Conservation (phyloP, 148 eudicot genomes). For the Rhododendron henanense region DNA sequence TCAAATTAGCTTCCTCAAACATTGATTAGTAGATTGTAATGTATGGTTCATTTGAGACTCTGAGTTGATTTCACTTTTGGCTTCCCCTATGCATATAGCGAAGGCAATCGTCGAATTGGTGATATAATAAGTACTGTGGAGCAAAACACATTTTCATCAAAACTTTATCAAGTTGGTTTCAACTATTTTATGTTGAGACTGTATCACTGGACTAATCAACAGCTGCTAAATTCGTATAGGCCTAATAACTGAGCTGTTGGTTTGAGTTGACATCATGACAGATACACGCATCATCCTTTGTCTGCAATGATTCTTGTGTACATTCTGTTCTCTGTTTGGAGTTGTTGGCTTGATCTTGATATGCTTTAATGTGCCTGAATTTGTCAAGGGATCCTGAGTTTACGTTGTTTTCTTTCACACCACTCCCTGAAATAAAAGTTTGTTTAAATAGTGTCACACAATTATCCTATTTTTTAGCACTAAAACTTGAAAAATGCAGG, state of each 20-base stretch:
- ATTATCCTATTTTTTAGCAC: background rate
- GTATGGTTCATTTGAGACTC: background rate
- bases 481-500: slow-evolving; percentile 42
- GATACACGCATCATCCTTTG: background rate
- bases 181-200: background rate
- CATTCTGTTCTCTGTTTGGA: background rate
- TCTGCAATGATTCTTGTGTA: background rate
- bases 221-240: background rate
- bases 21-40: background rate
- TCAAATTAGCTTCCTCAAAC: background rate
- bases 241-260: background rate
- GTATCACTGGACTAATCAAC: background rate
- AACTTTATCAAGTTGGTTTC: background rate
- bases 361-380: background rate
- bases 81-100: background rate
- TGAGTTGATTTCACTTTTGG: background rate
- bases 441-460: background rate
- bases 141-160: background rate
- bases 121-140: background rate
- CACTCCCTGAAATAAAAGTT: background rate
- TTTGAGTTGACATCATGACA: background rate
- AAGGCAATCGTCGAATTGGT: background rate
- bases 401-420: background rate
- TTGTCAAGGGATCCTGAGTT: background rate
- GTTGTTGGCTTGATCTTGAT: background rate